Evolutionary conservation across 371 early-diverging fungal species (phyloP), one percentile per base, ranked within the genome.

Genomic region (Zancudomyces culisetae): DNA sequence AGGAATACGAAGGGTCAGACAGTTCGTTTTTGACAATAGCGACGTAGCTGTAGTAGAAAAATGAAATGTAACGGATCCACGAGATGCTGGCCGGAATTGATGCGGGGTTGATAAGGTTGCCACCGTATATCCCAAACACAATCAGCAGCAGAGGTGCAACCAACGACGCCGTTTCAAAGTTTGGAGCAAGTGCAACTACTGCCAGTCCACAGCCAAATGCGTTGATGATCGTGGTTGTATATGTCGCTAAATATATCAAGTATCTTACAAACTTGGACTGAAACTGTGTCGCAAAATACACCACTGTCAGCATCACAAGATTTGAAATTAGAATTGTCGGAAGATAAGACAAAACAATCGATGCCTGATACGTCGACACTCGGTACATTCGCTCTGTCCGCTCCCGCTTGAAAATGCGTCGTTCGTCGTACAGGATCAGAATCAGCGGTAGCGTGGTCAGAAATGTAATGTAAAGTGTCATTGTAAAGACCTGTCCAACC

Each of bases 121-220:
- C 76, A 19, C 68, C 66, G 49, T 64, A 75, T 3, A 75, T 51
- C 4, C 72, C 57, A 55, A 75, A 73, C 1, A 70, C 57, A 3
- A 68, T 58, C 2, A 62, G 54, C 1, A 64, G 51, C 29, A 74
- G 54, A 18, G 71, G 62, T 1, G 62, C 64, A n/a, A 73, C 45
- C 6, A 71, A 62, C 46, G 72, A 71, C 1, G 71, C 67, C 52
- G 67, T 21, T 24, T 71, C 58, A 20, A 73, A 57, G 1, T 55
- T 57, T 49, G 45, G 41, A 20, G 62, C 54, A 42, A 66, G 39
- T 10, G 63, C 60, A 51, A 66, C 53, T n/a, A 52, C 49, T 2
- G 49, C 48, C 6, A 66, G 53, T 55, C 57, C 57, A 49, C 61
- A 66, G 21, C 55, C 50, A 8, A 66, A 51, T 3, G 66, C 60